Evolutionary conservation across 768 basidiomycete genomes (phyloP).

Genomic region (Pleurotus giganteus): DNA sequence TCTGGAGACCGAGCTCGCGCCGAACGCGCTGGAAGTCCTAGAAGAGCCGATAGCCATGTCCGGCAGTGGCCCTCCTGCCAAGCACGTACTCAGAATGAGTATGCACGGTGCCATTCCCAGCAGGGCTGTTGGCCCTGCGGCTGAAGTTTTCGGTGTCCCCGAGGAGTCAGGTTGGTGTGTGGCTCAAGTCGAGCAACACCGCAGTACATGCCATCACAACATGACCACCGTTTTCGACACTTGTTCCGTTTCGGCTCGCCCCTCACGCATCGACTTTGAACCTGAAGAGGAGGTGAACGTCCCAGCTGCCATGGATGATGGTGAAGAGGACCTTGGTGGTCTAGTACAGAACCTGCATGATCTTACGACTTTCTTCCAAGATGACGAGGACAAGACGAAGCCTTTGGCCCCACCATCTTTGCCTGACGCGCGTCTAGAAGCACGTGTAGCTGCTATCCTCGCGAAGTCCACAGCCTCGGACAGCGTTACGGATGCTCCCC

Average conservation of each 20-base stretch:
- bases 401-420: slow-evolving; percentile 31
- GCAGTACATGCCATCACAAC: slow-evolving; percentile 69
- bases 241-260: slow-evolving; percentile 66
- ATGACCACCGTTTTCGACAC: slow-evolving; percentile 85
- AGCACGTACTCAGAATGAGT: slow-evolving; percentile 90
- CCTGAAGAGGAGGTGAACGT: slow-evolving; percentile 48
- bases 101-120: slow-evolving; percentile 58
- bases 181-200: slow-evolving; percentile 59
- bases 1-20: slow-evolving; percentile 82
- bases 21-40: slow-evolving; percentile 88
- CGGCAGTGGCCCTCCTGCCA: slow-evolving; percentile 70
- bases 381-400: slow-evolving; percentile 30
- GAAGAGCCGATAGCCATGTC: slow-evolving; percentile 86
- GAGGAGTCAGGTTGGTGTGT: slow-evolving; percentile 87
- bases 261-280: slow-evolving; percentile 73
- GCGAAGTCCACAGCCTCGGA: slow-evolving; percentile 70
- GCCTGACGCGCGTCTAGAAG: slow-evolving; percentile 66
- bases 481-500: slow-evolving; percentile 55
- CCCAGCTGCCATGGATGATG: slow-evolving; percentile 38
- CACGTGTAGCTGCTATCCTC: slow-evolving; percentile 77
- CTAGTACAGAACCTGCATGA: slow-evolving; percentile 78
- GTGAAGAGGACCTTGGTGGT: slow-evolving; percentile 71
- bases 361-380: slow-evolving; percentile 71
- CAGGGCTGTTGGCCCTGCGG: slow-evolving; percentile 49
- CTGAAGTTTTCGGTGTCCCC: slow-evolving; percentile 80